phyloP scores from a whole-genome alignment of 1,284 basidiomycete genomes.

The Stereum hirsutum region DNA sequence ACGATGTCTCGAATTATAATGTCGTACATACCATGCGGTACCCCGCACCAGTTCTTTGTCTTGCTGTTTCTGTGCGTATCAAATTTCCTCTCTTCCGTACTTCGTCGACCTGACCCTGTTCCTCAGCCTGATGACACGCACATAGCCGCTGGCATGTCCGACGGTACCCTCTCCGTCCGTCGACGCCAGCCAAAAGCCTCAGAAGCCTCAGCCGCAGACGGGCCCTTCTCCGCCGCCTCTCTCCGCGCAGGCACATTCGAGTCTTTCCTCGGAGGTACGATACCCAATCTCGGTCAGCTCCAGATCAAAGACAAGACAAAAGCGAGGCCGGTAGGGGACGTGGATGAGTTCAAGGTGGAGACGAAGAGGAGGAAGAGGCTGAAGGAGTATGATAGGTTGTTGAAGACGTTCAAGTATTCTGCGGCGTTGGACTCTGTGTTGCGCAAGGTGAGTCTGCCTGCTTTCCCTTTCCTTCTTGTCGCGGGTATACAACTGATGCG shows the following conservation, averaged over 20 bases:
- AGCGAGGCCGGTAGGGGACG: constrained; percentile 39
- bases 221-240: constrained; percentile 29
- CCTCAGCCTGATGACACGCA: constrained; percentile 90
- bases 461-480: neutral
- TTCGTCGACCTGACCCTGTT: too few relatives aligned
- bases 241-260: constrained; percentile 61
- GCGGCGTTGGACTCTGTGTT: constrained; percentile 90
- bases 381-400: constrained; percentile 81
- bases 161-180: constrained; percentile 89
- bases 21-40: constrained; percentile 99
- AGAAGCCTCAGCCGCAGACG: constrained; percentile 39
- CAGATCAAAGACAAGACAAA: constrained; percentile 43
- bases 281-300: constrained; percentile 48
- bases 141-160: constrained; percentile 93
- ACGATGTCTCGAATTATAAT: constrained; percentile 89
- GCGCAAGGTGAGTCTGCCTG: constrained; percentile 50
- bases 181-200: constrained; percentile 72
- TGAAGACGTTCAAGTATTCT: constrained; percentile 93
- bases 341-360: constrained; percentile 71
- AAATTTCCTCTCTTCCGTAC: too few relatives aligned
- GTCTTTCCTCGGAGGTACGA: constrained; percentile 57
- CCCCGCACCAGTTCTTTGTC: constrained; percentile 83
- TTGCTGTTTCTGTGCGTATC: constrained; percentile 80
- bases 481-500: neutral
- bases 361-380: constrained; percentile 66